phyloP scores from a whole-genome alignment of 2,329 filamentous ascomycete genomes.

The Trichoderma simmonsii region DNA sequence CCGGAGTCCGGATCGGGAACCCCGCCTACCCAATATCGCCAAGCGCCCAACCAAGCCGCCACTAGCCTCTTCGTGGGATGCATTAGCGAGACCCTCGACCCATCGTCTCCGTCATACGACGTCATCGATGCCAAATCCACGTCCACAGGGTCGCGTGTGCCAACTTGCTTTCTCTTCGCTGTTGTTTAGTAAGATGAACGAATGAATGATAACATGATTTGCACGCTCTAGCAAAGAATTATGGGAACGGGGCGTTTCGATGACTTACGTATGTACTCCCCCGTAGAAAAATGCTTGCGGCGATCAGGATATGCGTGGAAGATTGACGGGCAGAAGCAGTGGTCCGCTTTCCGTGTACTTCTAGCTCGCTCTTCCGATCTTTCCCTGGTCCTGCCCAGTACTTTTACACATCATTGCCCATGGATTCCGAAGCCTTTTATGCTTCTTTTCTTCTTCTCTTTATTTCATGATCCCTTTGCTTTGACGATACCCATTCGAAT shows the following conservation, averaged over 20 bases:
- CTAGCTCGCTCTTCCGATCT: constrained; percentile 3
- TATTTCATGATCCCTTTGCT: not conserved
- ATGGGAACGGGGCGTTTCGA: not conserved
- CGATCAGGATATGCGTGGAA: not conserved
- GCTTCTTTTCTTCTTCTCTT: not conserved
- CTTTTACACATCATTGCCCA: not conserved
- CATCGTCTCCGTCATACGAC: constrained; percentile 12
- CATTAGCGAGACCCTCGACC: not conserved
- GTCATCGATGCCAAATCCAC: constrained; percentile 11
- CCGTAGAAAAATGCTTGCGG: not conserved
- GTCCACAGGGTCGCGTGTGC: not conserved
- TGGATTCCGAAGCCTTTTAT: not conserved
- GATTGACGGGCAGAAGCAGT: not conserved
- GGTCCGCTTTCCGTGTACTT: constrained; percentile 6
- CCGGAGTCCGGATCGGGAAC: constrained; percentile 12
- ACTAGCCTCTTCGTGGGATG: not conserved
- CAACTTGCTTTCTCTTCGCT: not conserved
- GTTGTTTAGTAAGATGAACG: not conserved
- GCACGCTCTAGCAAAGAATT: not conserved
- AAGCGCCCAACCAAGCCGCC: not conserved
- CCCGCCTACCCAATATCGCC: not conserved
- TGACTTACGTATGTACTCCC: not conserved
- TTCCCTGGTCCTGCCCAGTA: not conserved
- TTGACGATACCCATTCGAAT: not conserved
- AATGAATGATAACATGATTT: not conserved